Conservation (phyloP, 2,329 filamentous ascomycete species). For the Blastomyces percursus region DNA sequence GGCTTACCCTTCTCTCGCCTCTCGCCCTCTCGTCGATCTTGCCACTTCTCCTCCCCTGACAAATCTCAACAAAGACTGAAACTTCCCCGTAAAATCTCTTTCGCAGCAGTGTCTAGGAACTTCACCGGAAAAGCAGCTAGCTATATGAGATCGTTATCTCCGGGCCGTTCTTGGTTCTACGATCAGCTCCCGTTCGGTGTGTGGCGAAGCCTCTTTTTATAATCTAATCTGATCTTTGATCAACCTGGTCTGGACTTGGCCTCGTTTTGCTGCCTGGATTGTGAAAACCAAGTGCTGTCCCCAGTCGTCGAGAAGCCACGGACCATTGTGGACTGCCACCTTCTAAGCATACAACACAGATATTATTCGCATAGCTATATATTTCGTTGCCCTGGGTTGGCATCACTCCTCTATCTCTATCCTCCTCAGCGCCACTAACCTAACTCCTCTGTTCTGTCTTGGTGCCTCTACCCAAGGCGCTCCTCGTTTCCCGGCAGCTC, state of each 20-base stretch:
- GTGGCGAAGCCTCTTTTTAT: neutral
- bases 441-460: neutral
- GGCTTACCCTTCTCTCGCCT: neutral
- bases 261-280: neutral
- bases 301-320: neutral
- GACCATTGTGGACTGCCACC: neutral
- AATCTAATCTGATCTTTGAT: constrained; percentile 5
- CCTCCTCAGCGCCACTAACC: no score
- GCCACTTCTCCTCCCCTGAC: neutral
- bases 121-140: neutral
- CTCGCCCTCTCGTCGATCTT: neutral
- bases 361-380: neutral
- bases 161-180: neutral
- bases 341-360: neutral
- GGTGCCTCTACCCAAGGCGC: neutral
- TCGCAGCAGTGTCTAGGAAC: neutral
- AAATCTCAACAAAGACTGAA: neutral
- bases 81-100: neutral
- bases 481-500: neutral
- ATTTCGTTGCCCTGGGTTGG: neutral
- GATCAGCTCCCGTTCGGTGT: neutral
- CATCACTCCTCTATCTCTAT: neutral
- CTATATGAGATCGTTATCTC: neutral
- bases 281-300: neutral
- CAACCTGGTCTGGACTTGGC: neutral